These are phyloP conservation scores for Cutaneotrichosporon sp. DNA, from an alignment of 1,284 basidiomycete genomes.

Conservation along the genomic window DNA sequence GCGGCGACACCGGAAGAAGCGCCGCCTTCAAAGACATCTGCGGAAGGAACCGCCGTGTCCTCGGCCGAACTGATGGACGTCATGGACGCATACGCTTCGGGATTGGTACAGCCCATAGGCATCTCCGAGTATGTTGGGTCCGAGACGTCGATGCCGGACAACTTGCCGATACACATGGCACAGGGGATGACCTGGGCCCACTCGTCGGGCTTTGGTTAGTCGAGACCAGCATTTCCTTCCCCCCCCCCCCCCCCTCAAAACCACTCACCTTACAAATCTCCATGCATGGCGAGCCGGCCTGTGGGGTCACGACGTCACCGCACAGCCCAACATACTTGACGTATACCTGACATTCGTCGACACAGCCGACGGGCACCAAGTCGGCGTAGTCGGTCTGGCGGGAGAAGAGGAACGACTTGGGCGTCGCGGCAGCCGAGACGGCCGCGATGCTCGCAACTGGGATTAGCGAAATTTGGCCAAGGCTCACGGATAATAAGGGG, in stretches of 20 bases:
- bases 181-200: not conserved
- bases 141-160: not conserved
- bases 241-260: not conserved
- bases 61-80: too few species aligned
- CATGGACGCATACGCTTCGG: not conserved
- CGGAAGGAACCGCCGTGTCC: not conserved
- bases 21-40: not conserved
- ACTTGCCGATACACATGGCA: not conserved
- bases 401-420: not conserved
- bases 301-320: not conserved
- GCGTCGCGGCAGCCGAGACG: too few species aligned
- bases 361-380: slow-evolving; percentile 8
- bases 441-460: not conserved
- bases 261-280: slow-evolving; percentile 2
- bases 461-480: not conserved
- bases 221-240: not conserved
- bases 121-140: not conserved
- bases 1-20: not conserved
- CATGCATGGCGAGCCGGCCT: not conserved
- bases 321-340: not conserved
- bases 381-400: slow-evolving; percentile 7
- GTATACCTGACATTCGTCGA: not conserved
- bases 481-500: not conserved
- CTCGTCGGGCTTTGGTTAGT: not conserved
- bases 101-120: not conserved